Evolutionary conservation across 805 yeast genomes (phyloP).

Genomic region (Candida anglica): DNA sequence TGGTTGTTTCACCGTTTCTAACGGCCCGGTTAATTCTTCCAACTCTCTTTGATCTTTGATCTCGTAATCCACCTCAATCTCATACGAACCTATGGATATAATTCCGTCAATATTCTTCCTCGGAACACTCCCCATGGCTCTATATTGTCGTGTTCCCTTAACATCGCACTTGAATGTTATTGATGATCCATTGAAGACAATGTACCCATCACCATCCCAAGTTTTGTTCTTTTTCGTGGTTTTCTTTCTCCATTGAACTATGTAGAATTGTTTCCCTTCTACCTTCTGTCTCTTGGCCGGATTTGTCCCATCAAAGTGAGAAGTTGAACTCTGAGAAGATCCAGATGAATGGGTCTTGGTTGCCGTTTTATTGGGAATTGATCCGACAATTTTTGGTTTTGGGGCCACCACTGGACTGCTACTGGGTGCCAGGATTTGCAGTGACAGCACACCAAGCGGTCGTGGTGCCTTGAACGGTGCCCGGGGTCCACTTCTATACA

Average conservation of each 20-base stretch:
- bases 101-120: slow-evolving; percentile 32
- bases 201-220: slow-evolving; percentile 91
- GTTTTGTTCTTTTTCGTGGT: slow-evolving; percentile 78
- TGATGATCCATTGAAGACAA: slow-evolving; percentile 27
- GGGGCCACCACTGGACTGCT: no score
- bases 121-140: slow-evolving; percentile 15
- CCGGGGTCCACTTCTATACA: no score
- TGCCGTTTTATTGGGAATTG: no score
- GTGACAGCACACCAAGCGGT: no score
- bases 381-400: no score
- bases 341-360: no score
- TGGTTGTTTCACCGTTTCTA: not conserved
- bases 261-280: no score
- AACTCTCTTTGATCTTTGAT: slow-evolving; percentile 11
- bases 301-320: slow-evolving; percentile 1
- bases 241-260: slow-evolving; percentile 66
- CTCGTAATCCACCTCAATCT: slow-evolving; percentile 57
- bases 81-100: slow-evolving; percentile 53
- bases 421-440: no score
- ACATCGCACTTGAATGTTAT: slow-evolving; percentile 28
- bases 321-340: not conserved
- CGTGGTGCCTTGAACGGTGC: no score
- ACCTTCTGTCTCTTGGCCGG: no score
- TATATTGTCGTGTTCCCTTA: slow-evolving; percentile 17
- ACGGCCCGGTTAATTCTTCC: slow-evolving; percentile 1